Evolutionary conservation across 495 filamentous ascomycete species (phyloP), one percentile per base, ranked within the genome.

Genomic region (Patellaria atrata): DNA sequence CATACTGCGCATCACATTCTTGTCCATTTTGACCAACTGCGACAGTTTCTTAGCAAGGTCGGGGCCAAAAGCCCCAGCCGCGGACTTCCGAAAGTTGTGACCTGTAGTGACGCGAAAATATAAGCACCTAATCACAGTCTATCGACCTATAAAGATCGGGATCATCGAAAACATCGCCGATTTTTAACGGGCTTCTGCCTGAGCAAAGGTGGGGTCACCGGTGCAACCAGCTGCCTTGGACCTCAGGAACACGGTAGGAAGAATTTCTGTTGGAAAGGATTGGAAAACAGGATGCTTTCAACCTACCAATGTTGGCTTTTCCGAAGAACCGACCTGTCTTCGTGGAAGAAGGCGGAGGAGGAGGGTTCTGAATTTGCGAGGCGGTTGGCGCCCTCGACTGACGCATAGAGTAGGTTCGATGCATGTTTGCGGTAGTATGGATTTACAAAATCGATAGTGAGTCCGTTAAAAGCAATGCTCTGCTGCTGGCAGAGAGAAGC

Each of bases 21-120:
- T 97, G 65, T 97, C 89, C 91, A 97, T 96, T 68, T 97, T 96
- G 40, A 97, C 89, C 22, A 97, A 73, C 67, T 92, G 82, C 17
- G 86, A 77, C 37, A 97, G 74, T 73, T 97, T 97, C 68, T 89
- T 87, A 35, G 91, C 79, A 20, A 97, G 77, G 37, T 97, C 89
- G 37, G 89, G 91, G 38, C 89, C 91, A 58, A 91, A 96, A 52
- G 84, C 82, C 38, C 89, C 89, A 37, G 86, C 87, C 33, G 85
- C 68, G 35, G 79, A 81, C 57, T 80, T 81, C 52, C 89, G 82
- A 57, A 96, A 78, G 34, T 79, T 82, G 81, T 96, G 89, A 53
- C 87, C 89, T 94, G 54, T 31, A 33, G 12, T n/a, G n/a, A n/a
- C n/a, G n/a, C n/a, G 22, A 40, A 15, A 22, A 30, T 17, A 39